Conservation (phyloP, 139 green algal species). For the Chlorella sp. region DNA sequence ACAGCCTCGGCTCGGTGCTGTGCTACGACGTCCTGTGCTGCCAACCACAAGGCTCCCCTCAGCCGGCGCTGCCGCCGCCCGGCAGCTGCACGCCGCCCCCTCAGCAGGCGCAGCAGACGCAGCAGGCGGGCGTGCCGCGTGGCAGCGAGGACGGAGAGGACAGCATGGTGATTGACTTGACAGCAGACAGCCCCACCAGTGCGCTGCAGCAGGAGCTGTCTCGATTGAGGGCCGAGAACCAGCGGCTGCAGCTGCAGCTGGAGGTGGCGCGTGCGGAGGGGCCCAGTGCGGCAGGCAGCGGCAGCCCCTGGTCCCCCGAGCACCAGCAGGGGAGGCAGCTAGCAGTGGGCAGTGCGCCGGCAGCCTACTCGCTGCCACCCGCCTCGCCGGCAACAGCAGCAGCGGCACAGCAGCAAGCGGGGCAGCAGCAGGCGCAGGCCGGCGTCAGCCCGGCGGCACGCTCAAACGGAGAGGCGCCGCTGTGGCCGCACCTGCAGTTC, state of each 20-base stretch:
- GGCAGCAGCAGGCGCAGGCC: background rate
- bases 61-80: background rate
- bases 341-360: background rate
- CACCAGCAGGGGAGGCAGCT: background rate
- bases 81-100: background rate
- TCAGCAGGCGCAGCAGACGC: background rate
- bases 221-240: constrained; percentile 36
- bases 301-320: background rate
- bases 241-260: constrained; percentile 39
- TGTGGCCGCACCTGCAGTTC: background rate
- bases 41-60: constrained; percentile 40
- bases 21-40: constrained; percentile 79
- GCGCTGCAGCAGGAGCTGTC: constrained; percentile 29
- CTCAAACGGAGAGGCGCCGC: background rate
- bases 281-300: background rate
- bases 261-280: constrained; percentile 25
- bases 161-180: background rate
- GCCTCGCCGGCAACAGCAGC: background rate
- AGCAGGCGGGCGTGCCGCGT: background rate
- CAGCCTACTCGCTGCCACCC: background rate
- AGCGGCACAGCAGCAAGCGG: background rate
- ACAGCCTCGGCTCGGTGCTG: constrained; percentile 78
- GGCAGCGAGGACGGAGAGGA: background rate
- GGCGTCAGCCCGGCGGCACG: background rate
- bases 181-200: background rate